A percentile compares a stretch with the other conserved stretches of the same genome.
Evolutionary conservation across 805 yeast species (phyloP).

Genomic region (Yamadazyma olivae): DNA sequence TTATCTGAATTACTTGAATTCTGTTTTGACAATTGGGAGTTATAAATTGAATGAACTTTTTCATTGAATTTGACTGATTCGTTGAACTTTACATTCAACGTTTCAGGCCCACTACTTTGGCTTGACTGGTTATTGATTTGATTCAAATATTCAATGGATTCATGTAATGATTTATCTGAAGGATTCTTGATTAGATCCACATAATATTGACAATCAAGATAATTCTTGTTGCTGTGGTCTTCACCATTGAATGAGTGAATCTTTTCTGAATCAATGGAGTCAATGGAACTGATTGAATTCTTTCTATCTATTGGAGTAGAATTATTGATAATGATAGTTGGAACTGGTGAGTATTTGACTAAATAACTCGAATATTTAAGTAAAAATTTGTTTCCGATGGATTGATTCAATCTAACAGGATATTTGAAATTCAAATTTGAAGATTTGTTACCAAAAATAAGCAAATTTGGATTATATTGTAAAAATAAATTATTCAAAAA

Average conservation of each 20-base stretch:
- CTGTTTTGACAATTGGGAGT: constrained; percentile 14
- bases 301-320: background rate
- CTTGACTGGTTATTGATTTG: background rate
- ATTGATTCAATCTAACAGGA: constrained; percentile 26
- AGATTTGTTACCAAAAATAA: constrained; percentile 36
- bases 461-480: constrained; percentile 40
- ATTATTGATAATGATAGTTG: constrained; percentile 28
- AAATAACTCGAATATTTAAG: constrained; percentile 36
- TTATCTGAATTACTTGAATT: constrained; percentile 9
- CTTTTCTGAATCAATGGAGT: constrained; percentile 1
- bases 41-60: constrained; percentile 36
- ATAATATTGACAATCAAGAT: no score
- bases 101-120: constrained; percentile 26
- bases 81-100: constrained; percentile 17
- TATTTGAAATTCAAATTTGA: constrained; percentile 42
- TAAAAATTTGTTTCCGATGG: constrained; percentile 24
- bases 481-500: constrained; percentile 34
- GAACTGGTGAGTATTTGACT: constrained; percentile 37
- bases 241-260: background rate
- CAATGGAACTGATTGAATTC: background rate
- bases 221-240: background rate
- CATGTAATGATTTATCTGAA: constrained; percentile 5
- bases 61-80: constrained; percentile 22
- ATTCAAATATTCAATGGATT: background rate
- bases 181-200: background rate